Evolutionary conservation across 1,284 basidiomycete species (phyloP), one percentile per base, ranked within the genome.

Genomic region (Cutaneotrichosporon cutaneum): DNA sequence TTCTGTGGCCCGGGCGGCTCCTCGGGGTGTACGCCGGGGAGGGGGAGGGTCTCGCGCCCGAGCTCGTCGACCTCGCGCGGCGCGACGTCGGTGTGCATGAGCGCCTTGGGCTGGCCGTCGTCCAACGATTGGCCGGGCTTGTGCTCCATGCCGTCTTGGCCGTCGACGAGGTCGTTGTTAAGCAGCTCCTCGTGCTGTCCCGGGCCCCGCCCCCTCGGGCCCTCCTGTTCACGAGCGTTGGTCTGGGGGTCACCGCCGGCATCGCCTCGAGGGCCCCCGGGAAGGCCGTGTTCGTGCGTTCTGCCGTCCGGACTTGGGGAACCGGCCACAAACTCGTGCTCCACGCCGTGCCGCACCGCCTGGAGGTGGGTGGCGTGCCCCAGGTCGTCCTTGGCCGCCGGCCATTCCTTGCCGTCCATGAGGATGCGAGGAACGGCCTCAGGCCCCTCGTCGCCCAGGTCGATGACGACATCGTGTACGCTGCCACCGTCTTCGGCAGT

Each of bases 1-100:
- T 72, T 73, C 36, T 70, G 62, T 4, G 75, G 71, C 14, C 78
- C 77, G 1, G 78, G 78, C 33, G 63, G 51, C 48, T 73, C 74
- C 45, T 76, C 70, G 1, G 66, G 47, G 61, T 78, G 76, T n/a
- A 77, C 69, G 5, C 62, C 72, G 11, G 67, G 59, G 21, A 76
- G 24, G 18, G 36, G n/a, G 36, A 30, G 11, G 10, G 60, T 58
- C 33, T 63, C 61, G 35, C 69, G 52, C 4, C 77, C 77, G 10
- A 62, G 35, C 61, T 77, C 77, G 57, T 73, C 47, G 24, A 51
- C 13, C 7, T 51, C 48, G 48, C 48, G 48, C 18, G 48, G 48
- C 2, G 48, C 48, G 13, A 27, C 16, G 48, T 51, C 27, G 27
- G 48, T 51, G 21, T 57, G 50, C 21, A 42, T 22, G 21, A 35